phyloP scores from a whole-genome alignment of 1,284 basidiomycete genomes.

The Cutaneotrichosporon mucoides region DNA sequence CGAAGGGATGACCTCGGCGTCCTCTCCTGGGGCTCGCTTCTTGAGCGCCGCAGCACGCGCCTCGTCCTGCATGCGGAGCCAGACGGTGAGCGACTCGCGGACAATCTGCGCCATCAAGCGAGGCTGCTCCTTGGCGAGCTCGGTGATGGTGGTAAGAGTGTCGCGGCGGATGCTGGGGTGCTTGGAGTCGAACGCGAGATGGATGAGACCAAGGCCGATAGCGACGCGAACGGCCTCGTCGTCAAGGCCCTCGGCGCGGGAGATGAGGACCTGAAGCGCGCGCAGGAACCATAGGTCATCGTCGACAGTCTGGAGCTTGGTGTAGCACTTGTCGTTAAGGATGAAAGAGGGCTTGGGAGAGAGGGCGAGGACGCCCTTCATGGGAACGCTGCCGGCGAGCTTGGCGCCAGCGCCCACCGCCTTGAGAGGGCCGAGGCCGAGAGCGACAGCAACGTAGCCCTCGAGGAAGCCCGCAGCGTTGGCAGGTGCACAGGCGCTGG shows the following conservation, averaged over 20 bases:
- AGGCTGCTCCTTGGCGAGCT: constrained; percentile 45
- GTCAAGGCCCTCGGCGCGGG: constrained; percentile 56
- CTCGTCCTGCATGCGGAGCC: constrained; percentile 35
- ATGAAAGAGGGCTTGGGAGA: constrained; percentile 73
- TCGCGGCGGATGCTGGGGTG: constrained; percentile 57
- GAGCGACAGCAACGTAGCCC: constrained; percentile 71
- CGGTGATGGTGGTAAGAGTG: constrained; percentile 53
- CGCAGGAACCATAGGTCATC: constrained; percentile 78
- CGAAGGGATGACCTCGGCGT: constrained; percentile 27
- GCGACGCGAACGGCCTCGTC: constrained; percentile 59
- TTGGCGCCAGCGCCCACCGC: constrained; percentile 21
- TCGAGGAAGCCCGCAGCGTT: constrained; percentile 68
- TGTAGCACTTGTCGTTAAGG: constrained; percentile 79
- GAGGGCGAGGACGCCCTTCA: constrained; percentile 47
- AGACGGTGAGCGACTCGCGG: constrained; percentile 56
- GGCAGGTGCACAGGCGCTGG: constrained; percentile 54
- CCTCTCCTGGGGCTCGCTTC: constrained; percentile 23
- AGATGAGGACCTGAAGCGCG: constrained; percentile 58
- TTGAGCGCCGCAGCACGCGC: constrained; percentile 20
- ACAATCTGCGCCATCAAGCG: constrained; percentile 56
- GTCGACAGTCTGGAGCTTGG: constrained; percentile 60
- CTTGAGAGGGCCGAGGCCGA: constrained; percentile 61
- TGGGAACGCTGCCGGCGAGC: constrained; percentile 35
- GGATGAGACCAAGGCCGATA: constrained; percentile 63
- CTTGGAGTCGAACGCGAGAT: constrained; percentile 62